A percentile compares a stretch with the other conserved stretches of the same genome.
Conservation (phyloP, 305 asterid genomes). For the Fraxinus nigra region DNA sequence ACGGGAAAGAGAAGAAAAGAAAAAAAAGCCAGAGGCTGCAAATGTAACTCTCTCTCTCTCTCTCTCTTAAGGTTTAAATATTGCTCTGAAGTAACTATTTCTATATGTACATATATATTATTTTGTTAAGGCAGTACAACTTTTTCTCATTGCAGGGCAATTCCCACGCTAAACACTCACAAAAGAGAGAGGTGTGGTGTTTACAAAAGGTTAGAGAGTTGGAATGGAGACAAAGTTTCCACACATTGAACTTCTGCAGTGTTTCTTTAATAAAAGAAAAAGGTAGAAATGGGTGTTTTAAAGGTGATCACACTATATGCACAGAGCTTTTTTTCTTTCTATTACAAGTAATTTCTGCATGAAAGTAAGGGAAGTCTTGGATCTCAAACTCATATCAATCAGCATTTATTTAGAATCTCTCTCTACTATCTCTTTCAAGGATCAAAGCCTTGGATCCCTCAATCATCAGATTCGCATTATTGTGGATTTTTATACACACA, state of each 20-base stretch:
- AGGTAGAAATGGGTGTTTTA: slow-evolving; percentile 43
- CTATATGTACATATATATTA: slow-evolving; percentile 22
- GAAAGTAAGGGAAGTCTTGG: slow-evolving; percentile 68
- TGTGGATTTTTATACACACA: slow-evolving; percentile 17
- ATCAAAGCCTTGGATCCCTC: slow-evolving; percentile 59
- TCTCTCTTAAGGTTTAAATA: slow-evolving; percentile 27
- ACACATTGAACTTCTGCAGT: slow-evolving; percentile 68
- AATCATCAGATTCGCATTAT: slow-evolving; percentile 40
- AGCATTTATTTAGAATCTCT: slow-evolving; percentile 21
- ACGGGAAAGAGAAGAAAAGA: slow-evolving; percentile 11
- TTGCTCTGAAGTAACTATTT: background rate
- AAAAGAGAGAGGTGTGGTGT: slow-evolving; percentile 5
- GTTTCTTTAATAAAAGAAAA: slow-evolving; percentile 50
- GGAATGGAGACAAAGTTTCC: slow-evolving; percentile 88
- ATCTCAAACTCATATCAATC: slow-evolving; percentile 40
- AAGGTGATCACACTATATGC: slow-evolving; percentile 47
- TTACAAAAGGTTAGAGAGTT: slow-evolving; percentile 18
- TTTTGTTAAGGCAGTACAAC: slow-evolving; percentile 53
- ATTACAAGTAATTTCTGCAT: slow-evolving; percentile 54
- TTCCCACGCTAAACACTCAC: slow-evolving; percentile 24
- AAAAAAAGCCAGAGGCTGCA: slow-evolving; percentile 52
- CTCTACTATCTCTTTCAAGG: slow-evolving; percentile 22
- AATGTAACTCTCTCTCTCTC: slow-evolving; percentile 15
- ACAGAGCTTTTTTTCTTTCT: slow-evolving; percentile 34
- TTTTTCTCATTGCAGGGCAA: slow-evolving; percentile 47